Evolutionary conservation across 179 eudicot genomes (phyloP).

Genomic region (Drosera spatulata): DNA sequence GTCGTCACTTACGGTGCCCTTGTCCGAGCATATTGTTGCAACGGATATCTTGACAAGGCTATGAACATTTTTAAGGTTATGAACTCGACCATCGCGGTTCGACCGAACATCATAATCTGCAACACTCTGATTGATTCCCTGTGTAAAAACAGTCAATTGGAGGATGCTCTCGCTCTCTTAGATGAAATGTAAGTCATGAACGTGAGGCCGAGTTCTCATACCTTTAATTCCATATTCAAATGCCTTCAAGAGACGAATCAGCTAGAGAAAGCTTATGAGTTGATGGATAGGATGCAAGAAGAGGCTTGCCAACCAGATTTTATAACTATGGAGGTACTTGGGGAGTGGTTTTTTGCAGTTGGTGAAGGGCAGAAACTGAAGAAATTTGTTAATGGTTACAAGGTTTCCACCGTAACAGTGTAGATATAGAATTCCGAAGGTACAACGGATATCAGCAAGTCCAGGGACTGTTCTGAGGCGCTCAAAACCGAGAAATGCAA

Average conservation of each 20-base stretch:
- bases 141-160: slow-evolving; percentile 39
- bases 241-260: slow-evolving; percentile 44
- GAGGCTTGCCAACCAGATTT: slow-evolving; percentile 63
- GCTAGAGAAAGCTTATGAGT: slow-evolving; percentile 47
- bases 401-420: slow-evolving; percentile 21
- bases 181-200: slow-evolving; percentile 52
- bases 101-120: slow-evolving; percentile 66
- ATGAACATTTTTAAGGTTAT: slow-evolving; percentile 54
- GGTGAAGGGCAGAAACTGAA: slow-evolving; percentile 57
- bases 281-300: slow-evolving; percentile 73
- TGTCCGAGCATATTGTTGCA: slow-evolving; percentile 45
- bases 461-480: too few relatives aligned
- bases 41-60: slow-evolving; percentile 43
- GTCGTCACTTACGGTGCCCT: slow-evolving; percentile 64
- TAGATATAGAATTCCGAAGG: neutral
- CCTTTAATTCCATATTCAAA: slow-evolving; percentile 70
- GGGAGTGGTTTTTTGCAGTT: slow-evolving; percentile 59
- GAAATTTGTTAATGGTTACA: slow-evolving; percentile 37
- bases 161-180: slow-evolving; percentile 48
- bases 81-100: slow-evolving; percentile 23
- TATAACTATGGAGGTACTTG: slow-evolving; percentile 66
- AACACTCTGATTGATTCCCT: slow-evolving; percentile 54
- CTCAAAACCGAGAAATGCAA: too few relatives aligned
- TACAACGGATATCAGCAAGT: too few relatives aligned
- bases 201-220: slow-evolving; percentile 47